Evolutionary conservation across 257 asterid species (phyloP), one percentile per base, ranked within the genome.

Genomic region (Primulina eburnea): DNA sequence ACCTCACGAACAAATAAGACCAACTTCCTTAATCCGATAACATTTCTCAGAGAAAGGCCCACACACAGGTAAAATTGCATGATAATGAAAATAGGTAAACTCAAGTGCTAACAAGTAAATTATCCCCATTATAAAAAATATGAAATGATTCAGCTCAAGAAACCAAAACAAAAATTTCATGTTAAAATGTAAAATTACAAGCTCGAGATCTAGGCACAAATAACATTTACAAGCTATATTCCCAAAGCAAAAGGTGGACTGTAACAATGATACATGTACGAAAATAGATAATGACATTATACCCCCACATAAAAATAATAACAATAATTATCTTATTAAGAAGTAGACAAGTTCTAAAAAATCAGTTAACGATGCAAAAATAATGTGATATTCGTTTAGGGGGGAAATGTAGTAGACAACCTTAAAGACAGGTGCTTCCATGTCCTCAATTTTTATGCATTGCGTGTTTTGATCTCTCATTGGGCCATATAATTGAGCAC

Each of bases 401-500:
- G 17, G 18, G 59, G 68, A 68, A 69, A 61, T 65, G 65, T 59
- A 12, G 67, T 2, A 64, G 16, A 37, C 12, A 10, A 90, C 99
- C 99, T 93, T 87, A 79, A 93, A 93, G 73, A 93, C 92, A 28
- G 95, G 90, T 53, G 96, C 79, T 78, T 90, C 94, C 76, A 93
- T 84, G 79, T 90, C 97, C 78, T 90, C 96, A 65, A 93, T 72
- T 70, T 72, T 81, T 68, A 93, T 90, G 67, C 77, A 69, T 74
- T 83, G 81, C 9, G 91, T 81, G 68, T 86, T 80, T 62, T 89
- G 95, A 79, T 87, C 96, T 84, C 86, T 93, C 99, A 90, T 90
- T 64, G 97, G 97, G 56, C 99, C 99, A 83, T 77, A 90, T 34
- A 93, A 85, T 72, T 90, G 99, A 73, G 95, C 99, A 76, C 95